Conservation (phyloP, 495 filamentous ascomycete genomes). For the Cercophora scortea region DNA sequence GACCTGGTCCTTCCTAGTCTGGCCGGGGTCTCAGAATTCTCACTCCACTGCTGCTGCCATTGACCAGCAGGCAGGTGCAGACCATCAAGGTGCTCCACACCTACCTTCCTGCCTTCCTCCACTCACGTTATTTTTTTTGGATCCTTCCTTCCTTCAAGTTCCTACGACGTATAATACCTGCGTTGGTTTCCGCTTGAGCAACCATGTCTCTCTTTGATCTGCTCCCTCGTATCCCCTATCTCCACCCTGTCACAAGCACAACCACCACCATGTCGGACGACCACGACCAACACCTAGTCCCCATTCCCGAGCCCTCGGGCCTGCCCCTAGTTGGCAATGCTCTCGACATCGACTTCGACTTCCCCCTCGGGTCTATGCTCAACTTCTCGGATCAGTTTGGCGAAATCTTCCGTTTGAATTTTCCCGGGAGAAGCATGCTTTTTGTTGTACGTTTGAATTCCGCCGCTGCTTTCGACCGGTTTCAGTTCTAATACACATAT, state of each 20-base stretch:
- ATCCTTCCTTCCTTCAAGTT: no score
- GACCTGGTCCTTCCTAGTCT: no score
- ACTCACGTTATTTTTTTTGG: no score
- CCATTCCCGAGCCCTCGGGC: conserved; percentile 49
- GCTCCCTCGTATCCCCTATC: no score
- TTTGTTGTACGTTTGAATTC: conserved; percentile 7
- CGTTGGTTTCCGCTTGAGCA: no score
- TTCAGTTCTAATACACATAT: background rate
- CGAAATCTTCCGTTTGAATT: conserved; percentile 13
- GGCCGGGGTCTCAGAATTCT: no score
- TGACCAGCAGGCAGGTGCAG: no score
- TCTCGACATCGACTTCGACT: conserved; percentile 43
- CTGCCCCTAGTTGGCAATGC: conserved; percentile 54
- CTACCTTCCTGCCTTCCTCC: no score
- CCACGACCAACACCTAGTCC: background rate
- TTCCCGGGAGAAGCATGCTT: conserved; percentile 4
- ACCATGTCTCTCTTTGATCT: no score
- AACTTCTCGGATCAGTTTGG: conserved; percentile 51
- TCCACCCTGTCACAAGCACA: background rate
- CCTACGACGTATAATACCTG: no score
- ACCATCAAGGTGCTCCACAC: no score
- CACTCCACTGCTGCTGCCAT: no score
- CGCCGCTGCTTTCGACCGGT: background rate
- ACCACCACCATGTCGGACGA: background rate
- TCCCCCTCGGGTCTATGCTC: conserved; percentile 45